phyloP scores from a whole-genome alignment of 2,329 filamentous ascomycete genomes.

The Corynespora cassiicola region DNA sequence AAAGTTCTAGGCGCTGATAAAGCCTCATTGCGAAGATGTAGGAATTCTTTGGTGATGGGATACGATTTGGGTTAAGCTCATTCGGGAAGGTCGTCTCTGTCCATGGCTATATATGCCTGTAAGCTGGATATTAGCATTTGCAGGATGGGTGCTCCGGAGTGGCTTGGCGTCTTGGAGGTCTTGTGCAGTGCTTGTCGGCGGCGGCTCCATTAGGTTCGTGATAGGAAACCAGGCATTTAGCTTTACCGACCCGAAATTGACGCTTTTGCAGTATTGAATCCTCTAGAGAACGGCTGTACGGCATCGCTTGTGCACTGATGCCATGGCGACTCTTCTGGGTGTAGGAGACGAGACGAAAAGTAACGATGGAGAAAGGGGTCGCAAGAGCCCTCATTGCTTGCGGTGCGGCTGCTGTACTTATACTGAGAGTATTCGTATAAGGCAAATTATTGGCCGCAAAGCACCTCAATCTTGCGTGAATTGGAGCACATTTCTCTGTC shows the following conservation, averaged over 20 bases:
- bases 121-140: constrained; percentile 10
- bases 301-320: constrained; percentile 2
- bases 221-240: no score
- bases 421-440: constrained; percentile 3
- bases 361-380: neutral
- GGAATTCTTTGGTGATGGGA: constrained; percentile 12
- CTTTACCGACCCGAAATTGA: no score
- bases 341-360: constrained; percentile 7
- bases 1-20: neutral
- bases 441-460: no score
- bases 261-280: no score
- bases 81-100: constrained; percentile 15
- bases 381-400: constrained; percentile 1
- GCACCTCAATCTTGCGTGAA: no score
- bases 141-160: no score
- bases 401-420: neutral
- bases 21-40: constrained; percentile 6
- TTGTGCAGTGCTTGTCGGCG: constrained; percentile 3
- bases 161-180: no score
- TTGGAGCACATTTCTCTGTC: no score
- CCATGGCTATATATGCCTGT: constrained; percentile 9
- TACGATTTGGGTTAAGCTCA: constrained; percentile 15
- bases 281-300: constrained; percentile 2
- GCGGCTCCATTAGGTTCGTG: neutral
- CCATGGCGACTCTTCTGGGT: constrained; percentile 4